Conservation (phyloP, 768 basidiomycete species). For the Lanmaoa rubissima region DNA sequence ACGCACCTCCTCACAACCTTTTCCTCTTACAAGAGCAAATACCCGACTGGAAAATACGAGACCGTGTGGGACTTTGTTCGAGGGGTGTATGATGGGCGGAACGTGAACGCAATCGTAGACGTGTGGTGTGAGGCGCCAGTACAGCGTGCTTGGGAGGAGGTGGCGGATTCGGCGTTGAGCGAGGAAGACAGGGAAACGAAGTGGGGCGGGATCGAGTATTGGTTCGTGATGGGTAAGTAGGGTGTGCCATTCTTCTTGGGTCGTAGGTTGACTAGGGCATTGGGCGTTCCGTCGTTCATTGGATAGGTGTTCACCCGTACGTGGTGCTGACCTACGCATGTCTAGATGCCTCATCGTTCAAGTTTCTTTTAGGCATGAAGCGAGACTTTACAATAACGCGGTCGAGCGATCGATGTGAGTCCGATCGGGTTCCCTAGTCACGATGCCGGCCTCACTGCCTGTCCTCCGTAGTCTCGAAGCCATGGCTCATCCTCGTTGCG, state of each 20-base stretch:
- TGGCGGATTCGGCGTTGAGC: constrained; percentile 68
- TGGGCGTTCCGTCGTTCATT: not conserved
- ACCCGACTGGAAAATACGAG: constrained; percentile 51
- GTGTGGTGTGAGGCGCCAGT: constrained; percentile 90
- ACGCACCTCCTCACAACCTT: constrained; percentile 81
- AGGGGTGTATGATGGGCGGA: constrained; percentile 54
- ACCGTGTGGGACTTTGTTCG: constrained; percentile 70
- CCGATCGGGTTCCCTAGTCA: not conserved
- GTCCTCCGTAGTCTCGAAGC: constrained; percentile 56
- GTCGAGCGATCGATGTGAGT: constrained; percentile 69
- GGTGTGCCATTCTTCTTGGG: not conserved
- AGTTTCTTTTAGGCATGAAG: constrained; percentile 56
- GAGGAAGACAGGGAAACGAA: constrained; percentile 43
- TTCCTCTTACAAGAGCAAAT: constrained; percentile 56
- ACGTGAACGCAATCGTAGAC: constrained; percentile 70
- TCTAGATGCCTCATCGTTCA: not conserved
- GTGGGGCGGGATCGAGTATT: constrained; percentile 75
- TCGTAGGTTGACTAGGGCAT: not conserved
- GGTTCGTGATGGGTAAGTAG: constrained; percentile 74
- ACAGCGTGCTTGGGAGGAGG: constrained; percentile 55
- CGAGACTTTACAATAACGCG: constrained; percentile 61
- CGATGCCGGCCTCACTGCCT: not conserved
- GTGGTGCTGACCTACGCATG: constrained; percentile 17
- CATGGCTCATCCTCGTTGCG: constrained; percentile 77
- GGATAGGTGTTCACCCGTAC: constrained; percentile 70